phyloP scores from a whole-genome alignment of 176 grass and related monocot species.

The Elaeis guineensis region DNA sequence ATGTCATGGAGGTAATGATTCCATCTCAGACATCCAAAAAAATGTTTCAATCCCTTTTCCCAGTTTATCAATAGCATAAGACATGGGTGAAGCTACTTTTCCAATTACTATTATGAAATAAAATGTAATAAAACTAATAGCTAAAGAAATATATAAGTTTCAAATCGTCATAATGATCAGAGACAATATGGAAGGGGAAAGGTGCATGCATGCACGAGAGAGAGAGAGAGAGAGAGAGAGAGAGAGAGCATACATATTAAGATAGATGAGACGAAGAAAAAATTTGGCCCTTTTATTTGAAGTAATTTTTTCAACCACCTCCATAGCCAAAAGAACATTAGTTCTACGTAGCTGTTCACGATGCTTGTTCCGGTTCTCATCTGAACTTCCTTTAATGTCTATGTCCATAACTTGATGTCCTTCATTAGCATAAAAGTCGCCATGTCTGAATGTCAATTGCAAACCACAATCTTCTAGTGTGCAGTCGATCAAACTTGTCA shows the following conservation, averaged over 20 bases:
- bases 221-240: slow-evolving; percentile 8
- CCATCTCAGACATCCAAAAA: no score
- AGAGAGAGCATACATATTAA: slow-evolving; percentile 65
- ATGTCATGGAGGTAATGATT: no score
- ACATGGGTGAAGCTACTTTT: no score
- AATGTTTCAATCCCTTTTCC: no score
- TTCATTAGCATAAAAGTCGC: slow-evolving; percentile 19
- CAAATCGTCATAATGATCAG: no score
- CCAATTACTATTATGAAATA: no score
- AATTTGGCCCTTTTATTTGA: slow-evolving; percentile 64
- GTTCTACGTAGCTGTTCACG: slow-evolving; percentile 47
- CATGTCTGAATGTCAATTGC: slow-evolving; percentile 21
- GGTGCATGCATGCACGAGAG: no score
- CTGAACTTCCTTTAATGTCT: slow-evolving; percentile 34
- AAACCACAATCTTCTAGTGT: slow-evolving; percentile 70
- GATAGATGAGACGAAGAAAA: slow-evolving; percentile 58
- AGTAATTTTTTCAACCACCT: slow-evolving; percentile 63
- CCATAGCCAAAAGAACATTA: slow-evolving; percentile 62
- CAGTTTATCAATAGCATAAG: no score
- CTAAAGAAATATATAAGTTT: no score
- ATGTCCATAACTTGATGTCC: slow-evolving; percentile 40
- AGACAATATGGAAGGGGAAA: no score
- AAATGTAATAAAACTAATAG: no score
- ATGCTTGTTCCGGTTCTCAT: slow-evolving; percentile 38
- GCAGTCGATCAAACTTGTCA: slow-evolving; percentile 58